Evolutionary conservation across 768 basidiomycete genomes (phyloP).

Genomic region (Amanita muscaria): DNA sequence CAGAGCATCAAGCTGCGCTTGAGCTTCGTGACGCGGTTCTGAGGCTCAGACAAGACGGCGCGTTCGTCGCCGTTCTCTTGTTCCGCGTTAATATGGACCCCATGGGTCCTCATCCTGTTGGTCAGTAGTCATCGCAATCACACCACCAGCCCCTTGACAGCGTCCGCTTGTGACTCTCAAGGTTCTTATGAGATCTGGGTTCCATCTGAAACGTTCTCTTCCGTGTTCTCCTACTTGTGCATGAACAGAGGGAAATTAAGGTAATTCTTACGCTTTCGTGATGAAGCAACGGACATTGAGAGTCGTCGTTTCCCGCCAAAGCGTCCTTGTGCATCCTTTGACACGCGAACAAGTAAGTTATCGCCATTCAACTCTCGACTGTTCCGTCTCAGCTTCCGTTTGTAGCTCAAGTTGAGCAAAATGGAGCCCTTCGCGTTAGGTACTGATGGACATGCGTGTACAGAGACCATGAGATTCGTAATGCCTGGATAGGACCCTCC

Average conservation of each 20-base stretch:
- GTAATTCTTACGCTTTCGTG: too few relatives aligned
- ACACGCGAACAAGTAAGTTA: conserved; percentile 56
- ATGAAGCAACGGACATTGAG: too few relatives aligned
- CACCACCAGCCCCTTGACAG: too few relatives aligned
- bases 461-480: conserved; percentile 65
- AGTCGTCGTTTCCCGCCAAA: conserved; percentile 17
- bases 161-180: conserved; percentile 17
- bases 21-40: conserved; percentile 65
- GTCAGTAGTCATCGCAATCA: conserved; percentile 29
- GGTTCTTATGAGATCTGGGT: conserved; percentile 82
- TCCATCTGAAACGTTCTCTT: conserved; percentile 62
- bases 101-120: conserved; percentile 69
- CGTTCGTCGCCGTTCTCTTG: conserved; percentile 72
- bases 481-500: conserved; percentile 66
- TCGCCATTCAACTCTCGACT: neutral
- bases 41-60: conserved; percentile 61
- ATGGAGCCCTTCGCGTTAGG: neutral
- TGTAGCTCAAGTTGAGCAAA: conserved; percentile 40
- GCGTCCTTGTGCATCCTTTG: conserved; percentile 67
- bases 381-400: neutral
- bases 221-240: conserved; percentile 72
- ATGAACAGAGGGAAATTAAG: conserved; percentile 61
- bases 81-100: conserved; percentile 62
- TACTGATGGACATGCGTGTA: conserved; percentile 1
- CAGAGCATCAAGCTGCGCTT: conserved; percentile 56